These are phyloP conservation scores for Crithidia fasciculata DNA, from an alignment of 208 protist genomes.

Conservation along the genomic window DNA sequence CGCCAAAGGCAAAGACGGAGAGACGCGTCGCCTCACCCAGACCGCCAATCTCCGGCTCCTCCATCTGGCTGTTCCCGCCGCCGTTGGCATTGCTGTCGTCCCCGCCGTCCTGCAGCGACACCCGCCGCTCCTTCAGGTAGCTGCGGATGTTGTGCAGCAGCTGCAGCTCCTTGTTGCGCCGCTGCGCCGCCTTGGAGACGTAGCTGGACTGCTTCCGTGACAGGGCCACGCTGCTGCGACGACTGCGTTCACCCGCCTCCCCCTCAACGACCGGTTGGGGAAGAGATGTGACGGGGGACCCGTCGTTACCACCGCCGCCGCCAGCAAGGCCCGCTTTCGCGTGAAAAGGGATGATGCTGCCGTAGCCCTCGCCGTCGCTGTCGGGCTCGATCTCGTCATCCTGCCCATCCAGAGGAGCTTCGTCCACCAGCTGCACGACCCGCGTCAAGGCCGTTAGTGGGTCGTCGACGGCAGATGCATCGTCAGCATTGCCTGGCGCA, in stretches of 20 bases:
- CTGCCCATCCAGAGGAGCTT: conserved; percentile 64
- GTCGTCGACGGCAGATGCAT: conserved; percentile 25
- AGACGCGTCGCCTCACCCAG: not conserved
- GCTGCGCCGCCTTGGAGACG: not conserved
- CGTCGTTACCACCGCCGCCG: not conserved
- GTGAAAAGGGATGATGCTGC: conserved; percentile 56
- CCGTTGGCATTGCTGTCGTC: not conserved
- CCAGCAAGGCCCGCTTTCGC: conserved; percentile 1
- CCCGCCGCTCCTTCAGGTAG: conserved; percentile 42
- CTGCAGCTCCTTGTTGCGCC: conserved; percentile 9
- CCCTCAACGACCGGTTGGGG: too few species aligned
- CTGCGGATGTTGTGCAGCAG: conserved; percentile 75
- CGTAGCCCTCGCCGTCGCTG: conserved; percentile 88
- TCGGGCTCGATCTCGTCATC: conserved; percentile 65
- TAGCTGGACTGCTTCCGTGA: not conserved
- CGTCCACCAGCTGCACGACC: conserved; percentile 60
- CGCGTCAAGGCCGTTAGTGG: conserved; percentile 44
- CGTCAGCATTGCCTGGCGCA: not conserved
- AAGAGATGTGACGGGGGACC: not conserved
- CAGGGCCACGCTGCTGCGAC: too few species aligned
- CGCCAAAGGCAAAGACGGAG: conserved; percentile 8
- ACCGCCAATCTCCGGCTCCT: not conserved
- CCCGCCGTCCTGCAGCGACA: not conserved
- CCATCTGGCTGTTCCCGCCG: not conserved
- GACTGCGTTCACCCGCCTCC: too few species aligned